Evolutionary conservation across 2,329 filamentous ascomycete species (phyloP).

Genomic region (Seiridium unicorne): DNA sequence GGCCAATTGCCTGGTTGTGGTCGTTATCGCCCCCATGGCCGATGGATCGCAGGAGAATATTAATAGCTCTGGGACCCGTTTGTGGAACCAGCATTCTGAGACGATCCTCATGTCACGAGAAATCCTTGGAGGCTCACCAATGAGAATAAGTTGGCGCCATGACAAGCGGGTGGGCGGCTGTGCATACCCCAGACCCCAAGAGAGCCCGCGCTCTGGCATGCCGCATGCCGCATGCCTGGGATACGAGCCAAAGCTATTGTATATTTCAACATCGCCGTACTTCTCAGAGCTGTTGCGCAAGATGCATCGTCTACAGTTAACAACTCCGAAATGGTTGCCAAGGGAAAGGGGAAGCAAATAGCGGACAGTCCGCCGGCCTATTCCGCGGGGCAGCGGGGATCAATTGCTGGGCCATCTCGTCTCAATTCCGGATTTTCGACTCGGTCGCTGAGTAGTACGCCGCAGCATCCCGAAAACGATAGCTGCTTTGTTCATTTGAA

Average conservation of each 20-base stretch:
- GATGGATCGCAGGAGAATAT: background rate
- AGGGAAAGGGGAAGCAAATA: background rate
- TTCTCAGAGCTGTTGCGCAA: too few species aligned
- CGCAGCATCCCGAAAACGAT: background rate
- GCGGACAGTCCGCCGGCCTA: conserved; percentile 1
- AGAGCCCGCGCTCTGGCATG: too few species aligned
- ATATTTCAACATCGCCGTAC: too few species aligned
- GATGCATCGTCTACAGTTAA: background rate
- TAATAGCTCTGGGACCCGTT: background rate
- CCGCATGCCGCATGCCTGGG: too few species aligned
- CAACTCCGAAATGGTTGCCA: background rate
- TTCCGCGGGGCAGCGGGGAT: background rate
- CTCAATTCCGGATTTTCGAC: conserved; percentile 2
- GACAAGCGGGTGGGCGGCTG: too few species aligned
- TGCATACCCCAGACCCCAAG: too few species aligned
- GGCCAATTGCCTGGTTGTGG: too few species aligned
- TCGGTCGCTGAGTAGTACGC: background rate
- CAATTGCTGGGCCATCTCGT: background rate
- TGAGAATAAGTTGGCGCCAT: background rate
- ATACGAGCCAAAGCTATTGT: too few species aligned
- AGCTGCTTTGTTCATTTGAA: conserved; percentile 1
- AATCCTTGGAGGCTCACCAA: background rate
- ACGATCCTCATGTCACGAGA: background rate
- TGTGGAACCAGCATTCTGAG: background rate
- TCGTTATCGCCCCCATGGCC: too few species aligned